These are phyloP conservation scores for Ustilago bromivora DNA, from an alignment of 1,284 basidiomycete genomes.

Conservation along the genomic window DNA sequence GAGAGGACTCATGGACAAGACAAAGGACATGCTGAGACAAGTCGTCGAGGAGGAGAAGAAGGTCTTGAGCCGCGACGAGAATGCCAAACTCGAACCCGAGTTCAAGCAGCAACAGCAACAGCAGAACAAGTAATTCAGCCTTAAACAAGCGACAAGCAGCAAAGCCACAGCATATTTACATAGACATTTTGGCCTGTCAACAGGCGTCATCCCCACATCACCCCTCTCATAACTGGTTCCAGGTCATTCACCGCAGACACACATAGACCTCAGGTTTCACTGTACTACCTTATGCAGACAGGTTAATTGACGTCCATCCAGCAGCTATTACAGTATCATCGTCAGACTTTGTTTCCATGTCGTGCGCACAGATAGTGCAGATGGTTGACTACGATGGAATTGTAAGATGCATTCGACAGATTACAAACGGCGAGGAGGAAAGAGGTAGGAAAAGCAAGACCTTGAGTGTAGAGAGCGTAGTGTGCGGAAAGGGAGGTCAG, in stretches of 20 bases:
- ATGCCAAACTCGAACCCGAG: constrained; percentile 15
- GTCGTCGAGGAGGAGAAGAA: constrained; percentile 61
- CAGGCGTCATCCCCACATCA: not conserved
- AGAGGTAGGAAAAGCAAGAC: constrained; percentile 1
- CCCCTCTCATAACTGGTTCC: constrained; percentile 8
- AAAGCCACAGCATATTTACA: not conserved
- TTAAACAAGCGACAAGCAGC: not conserved
- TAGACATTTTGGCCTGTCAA: not conserved
- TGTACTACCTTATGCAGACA: constrained; percentile 5
- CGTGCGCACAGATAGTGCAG: not conserved
- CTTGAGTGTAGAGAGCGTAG: not conserved
- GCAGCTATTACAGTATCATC: not conserved
- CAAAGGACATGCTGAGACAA: constrained; percentile 56
- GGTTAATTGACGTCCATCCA: constrained; percentile 7
- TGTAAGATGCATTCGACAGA: not conserved
- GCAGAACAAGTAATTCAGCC: not conserved
- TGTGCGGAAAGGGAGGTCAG: not conserved
- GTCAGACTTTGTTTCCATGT: not conserved
- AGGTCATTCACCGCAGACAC: not conserved
- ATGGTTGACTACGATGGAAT: not conserved
- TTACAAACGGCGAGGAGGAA: not conserved
- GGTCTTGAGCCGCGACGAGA: constrained; percentile 28
- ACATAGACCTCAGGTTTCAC: constrained; percentile 5
- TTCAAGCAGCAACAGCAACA: constrained; percentile 32
- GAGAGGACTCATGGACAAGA: constrained; percentile 51